phyloP scores from a whole-genome alignment of 495 filamentous ascomycete species.

The Aspergillus egyptiacus region DNA sequence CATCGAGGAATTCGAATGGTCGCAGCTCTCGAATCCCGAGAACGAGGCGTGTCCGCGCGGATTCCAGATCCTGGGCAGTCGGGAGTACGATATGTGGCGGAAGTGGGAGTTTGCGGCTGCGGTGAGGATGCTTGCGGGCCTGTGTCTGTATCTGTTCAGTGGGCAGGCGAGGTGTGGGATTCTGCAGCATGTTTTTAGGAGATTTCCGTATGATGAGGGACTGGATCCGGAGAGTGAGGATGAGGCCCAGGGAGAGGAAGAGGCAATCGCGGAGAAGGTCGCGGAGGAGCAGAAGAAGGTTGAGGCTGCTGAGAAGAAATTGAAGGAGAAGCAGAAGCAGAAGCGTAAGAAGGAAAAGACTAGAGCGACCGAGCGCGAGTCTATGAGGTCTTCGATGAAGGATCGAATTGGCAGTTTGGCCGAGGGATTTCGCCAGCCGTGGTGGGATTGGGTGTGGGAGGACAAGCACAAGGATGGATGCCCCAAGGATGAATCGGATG shows the following conservation, averaged over 20 bases:
- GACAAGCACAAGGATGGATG: constrained; percentile 13
- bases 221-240: constrained; percentile 6
- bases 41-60: constrained; percentile 13
- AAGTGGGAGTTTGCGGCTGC: constrained; percentile 18
- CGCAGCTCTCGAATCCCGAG: constrained; percentile 13
- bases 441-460: constrained; percentile 29
- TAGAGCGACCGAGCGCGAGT: constrained; percentile 1
- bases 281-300: constrained; percentile 13
- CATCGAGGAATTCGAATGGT: constrained; percentile 16
- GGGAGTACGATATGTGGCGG: constrained; percentile 30
- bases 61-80: constrained; percentile 23
- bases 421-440: constrained; percentile 13
- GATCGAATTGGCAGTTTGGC: constrained; percentile 16
- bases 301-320: constrained; percentile 10
- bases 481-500: constrained; percentile 6
- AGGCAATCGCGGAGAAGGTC: background rate
- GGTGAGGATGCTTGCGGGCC: constrained; percentile 15
- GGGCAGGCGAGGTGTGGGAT: constrained; percentile 23
- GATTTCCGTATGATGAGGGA: constrained; percentile 18
- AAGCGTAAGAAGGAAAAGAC: constrained; percentile 13
- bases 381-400: constrained; percentile 6
- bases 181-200: constrained; percentile 21
- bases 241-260: constrained; percentile 1
- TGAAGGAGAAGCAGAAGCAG: constrained; percentile 14
- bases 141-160: constrained; percentile 28